Evolutionary conservation across 228 moss, liverwort and hornwort species (phyloP), one percentile per base, ranked within the genome.

Genomic region (Sphagnum fallax): DNA sequence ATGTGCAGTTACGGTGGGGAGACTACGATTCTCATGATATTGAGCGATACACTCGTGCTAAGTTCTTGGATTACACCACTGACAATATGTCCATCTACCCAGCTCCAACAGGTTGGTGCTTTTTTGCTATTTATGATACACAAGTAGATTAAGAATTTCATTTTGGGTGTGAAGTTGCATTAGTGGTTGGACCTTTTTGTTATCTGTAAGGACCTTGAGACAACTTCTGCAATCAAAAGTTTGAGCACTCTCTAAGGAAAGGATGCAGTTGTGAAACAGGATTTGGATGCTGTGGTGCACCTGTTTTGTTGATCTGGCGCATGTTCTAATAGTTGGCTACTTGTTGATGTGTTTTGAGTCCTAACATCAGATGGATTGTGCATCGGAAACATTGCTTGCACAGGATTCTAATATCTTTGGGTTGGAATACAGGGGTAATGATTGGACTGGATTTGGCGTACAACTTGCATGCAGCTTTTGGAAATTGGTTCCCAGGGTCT

Each of bases 61-160:
- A 98, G 78, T 98, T 98, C 71, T 74, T 98, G 79, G 98, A 98
- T 75, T 98, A 98, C 63, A 98, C 98, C 57, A 98, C 98, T 8
- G 98, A 98, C 70, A 98, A 98, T 53, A 98, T 98, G 98, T 98
- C 98, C 16, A 98, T 98, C 61, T 98, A 98, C 58, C 98, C 98
- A 68, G 98, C 98, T 73, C 98, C 98, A 14, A 98, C 98, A 50
- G 88, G 88, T 88, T 50, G 8, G 55, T 55, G 55, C 55, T 55
- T 55, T 4, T 12, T 55, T 55, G 55, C 55, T 12, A 55, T 55
- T 12, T 55, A 8, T 55, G 55, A 55, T 55, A 55, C 8, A 12
- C 8, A 55, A 55, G 55, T 55, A 12, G 14, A 32, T 32, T 8
- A 48, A 65, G 47, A n/a, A 6, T 12, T 16, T 10, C 16, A 6